Conservation (phyloP, 2,329 filamentous ascomycete genomes). For the Arthroderma sp. region DNA sequence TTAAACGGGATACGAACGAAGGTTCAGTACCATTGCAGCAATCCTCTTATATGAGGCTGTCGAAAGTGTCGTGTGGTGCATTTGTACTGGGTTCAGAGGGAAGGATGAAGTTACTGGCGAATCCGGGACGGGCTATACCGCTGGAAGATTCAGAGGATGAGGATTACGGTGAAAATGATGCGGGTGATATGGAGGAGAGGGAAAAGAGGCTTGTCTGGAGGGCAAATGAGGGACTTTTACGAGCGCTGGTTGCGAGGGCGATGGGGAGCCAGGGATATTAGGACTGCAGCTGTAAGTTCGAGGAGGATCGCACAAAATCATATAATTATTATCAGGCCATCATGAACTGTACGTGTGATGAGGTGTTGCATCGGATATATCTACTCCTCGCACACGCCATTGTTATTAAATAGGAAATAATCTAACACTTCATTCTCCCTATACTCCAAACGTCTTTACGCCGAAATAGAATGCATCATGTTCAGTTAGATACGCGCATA, state of each 20-base stretch:
- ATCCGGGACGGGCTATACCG: slow-evolving; percentile 9
- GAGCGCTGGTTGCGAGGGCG: slow-evolving; percentile 19
- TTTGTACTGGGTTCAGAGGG: slow-evolving; percentile 29
- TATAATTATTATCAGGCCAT: no score
- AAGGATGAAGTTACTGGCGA: slow-evolving; percentile 25
- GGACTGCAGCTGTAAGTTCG: neutral
- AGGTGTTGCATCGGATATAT: no score
- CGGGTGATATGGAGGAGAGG: slow-evolving; percentile 9
- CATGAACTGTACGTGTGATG: no score
- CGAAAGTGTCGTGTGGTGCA: slow-evolving; percentile 25
- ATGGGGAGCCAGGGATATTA: slow-evolving; percentile 5
- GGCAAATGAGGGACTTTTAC: slow-evolving; percentile 22
- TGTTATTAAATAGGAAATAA: no score
- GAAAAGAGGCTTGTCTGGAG: slow-evolving; percentile 15
- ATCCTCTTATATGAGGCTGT: slow-evolving; percentile 19
- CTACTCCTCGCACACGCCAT: no score
- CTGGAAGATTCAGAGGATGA: slow-evolving; percentile 13
- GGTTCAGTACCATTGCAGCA: neutral
- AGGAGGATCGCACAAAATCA: no score
- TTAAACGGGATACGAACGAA: neutral
- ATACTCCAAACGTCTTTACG: no score
- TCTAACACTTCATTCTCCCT: no score
- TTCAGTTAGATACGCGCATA: no score
- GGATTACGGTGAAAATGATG: slow-evolving; percentile 9
- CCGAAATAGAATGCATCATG: no score